phyloP scores from a whole-genome alignment of 805 yeast species.

The Brettanomyces nanus region DNA sequence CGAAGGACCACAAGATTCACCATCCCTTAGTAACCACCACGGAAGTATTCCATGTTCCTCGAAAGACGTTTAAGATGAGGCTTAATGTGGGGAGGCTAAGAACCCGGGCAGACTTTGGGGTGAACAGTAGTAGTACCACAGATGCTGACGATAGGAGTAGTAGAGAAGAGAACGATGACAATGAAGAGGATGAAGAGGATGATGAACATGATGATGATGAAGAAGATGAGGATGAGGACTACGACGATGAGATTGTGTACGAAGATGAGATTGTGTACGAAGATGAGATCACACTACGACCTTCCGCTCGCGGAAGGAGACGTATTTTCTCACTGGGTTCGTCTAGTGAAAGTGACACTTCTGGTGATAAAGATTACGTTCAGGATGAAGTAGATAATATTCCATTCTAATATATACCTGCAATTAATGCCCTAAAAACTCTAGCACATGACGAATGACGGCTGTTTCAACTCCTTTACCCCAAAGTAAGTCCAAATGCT shows the following conservation, averaged over 20 bases:
- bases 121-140: not conserved
- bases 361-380: not conserved
- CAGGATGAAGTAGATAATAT: not conserved
- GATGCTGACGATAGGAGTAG: not conserved
- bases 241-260: not conserved
- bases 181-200: not conserved
- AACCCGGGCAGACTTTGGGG: not conserved
- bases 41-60: too few relatives aligned
- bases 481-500: conserved; percentile 91
- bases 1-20: too few relatives aligned
- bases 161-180: not conserved
- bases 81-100: not conserved
- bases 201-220: not conserved
- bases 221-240: conserved; percentile 1
- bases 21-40: too few relatives aligned
- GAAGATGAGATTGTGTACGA: conserved; percentile 3
- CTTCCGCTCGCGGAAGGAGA: too few relatives aligned
- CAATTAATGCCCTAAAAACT: conserved; percentile 13
- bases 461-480: conserved; percentile 55
- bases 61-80: not conserved
- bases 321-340: too few relatives aligned
- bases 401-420: too few relatives aligned
- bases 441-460: conserved; percentile 36
- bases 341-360: too few relatives aligned
- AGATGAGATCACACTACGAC: too few relatives aligned